These are phyloP conservation scores for Angomonas deanei DNA, from an alignment of 208 protist genomes.

Conservation along the genomic window DNA sequence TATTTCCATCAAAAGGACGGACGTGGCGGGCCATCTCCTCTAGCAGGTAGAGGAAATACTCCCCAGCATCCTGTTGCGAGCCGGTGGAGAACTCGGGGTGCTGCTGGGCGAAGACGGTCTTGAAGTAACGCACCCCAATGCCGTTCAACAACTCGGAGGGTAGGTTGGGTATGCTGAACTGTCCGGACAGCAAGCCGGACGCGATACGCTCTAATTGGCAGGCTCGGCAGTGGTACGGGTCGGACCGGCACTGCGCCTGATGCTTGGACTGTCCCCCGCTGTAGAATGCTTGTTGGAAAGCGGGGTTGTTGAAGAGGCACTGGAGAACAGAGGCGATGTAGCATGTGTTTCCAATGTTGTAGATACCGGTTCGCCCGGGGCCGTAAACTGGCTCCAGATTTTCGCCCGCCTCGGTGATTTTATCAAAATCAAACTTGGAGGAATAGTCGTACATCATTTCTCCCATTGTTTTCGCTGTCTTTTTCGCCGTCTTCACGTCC, in stretches of 20 bases:
- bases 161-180: constrained; percentile 75
- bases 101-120: constrained; percentile 87
- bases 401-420: constrained; percentile 86
- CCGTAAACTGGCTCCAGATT: constrained; percentile 88
- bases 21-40: constrained; percentile 77
- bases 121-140: constrained; percentile 92
- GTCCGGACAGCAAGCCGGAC: constrained; percentile 87
- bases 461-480: constrained; percentile 94
- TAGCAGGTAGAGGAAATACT: constrained; percentile 94
- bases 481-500: constrained; percentile 85
- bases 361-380: constrained; percentile 90
- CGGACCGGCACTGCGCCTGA: constrained; percentile 37
- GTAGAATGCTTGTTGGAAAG: constrained; percentile 81
- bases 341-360: constrained; percentile 98
- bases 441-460: constrained; percentile 97
- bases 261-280: constrained; percentile 29
- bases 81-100: constrained; percentile 95
- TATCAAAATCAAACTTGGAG: constrained; percentile 91
- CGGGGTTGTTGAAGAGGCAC: constrained; percentile 78
- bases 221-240: constrained; percentile 61
- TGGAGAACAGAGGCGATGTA: constrained; percentile 96
- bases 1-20: constrained; percentile 10
- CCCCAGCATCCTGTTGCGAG: constrained; percentile 95
- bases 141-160: constrained; percentile 41
- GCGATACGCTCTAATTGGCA: constrained; percentile 92